Percentiles rank a stretch among this genome's conserved stretches.
These are phyloP conservation scores for Colletotrichum sp. DNA, from an alignment of 2,329 filamentous ascomycete genomes.

Conservation along the genomic window DNA sequence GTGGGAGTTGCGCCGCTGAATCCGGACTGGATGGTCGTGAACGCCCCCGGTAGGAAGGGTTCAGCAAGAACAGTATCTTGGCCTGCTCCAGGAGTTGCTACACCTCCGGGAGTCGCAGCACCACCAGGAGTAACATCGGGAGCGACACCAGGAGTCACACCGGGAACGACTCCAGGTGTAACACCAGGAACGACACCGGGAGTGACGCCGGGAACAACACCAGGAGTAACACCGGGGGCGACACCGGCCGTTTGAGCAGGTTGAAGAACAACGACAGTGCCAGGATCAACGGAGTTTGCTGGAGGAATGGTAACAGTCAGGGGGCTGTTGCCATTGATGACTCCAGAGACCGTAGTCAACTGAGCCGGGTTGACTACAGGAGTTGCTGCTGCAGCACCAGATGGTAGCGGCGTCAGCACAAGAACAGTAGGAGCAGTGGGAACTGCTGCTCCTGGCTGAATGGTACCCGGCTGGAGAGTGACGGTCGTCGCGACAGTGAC, in stretches of 20 bases:
- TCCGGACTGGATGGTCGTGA: slow-evolving; percentile 10
- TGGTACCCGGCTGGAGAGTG: not conserved
- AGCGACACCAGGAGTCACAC: not conserved
- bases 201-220: not conserved
- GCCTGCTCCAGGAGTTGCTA: not conserved
- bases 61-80: not conserved
- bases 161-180: not conserved
- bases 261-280: not conserved
- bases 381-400: not conserved
- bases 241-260: not conserved
- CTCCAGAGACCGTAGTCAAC: slow-evolving; percentile 4
- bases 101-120: not conserved
- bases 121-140: not conserved
- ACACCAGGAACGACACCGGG: not conserved
- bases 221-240: not conserved
- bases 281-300: not conserved
- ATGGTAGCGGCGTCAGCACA: not conserved
- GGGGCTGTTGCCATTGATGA: not conserved
- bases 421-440: not conserved
- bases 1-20: slow-evolving; percentile 1
- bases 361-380: not conserved
- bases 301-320: slow-evolving; percentile 5
- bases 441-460: not conserved
- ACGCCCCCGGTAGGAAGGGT: not conserved
- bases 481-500: not conserved